Percentiles rank a stretch among this genome's conserved stretches.
Evolutionary conservation across 352 stramenopile species (phyloP).

Genomic region (Thraustotheca clavata): DNA sequence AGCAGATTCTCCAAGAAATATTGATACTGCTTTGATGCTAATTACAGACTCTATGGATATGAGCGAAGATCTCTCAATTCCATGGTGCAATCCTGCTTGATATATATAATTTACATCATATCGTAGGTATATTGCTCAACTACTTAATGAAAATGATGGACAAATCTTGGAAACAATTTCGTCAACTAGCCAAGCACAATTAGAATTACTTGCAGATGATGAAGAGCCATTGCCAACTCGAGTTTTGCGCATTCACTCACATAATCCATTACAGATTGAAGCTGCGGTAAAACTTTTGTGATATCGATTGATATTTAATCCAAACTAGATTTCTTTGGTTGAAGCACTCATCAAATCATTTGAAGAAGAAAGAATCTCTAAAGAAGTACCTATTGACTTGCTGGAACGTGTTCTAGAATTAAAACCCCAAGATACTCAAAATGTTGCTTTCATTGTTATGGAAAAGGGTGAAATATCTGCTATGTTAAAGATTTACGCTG

Average conservation of each 20-base stretch:
- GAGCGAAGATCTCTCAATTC: conserved; percentile 50
- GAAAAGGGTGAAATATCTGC: neutral
- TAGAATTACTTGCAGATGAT: neutral
- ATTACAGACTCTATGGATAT: too few species aligned
- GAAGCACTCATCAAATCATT: conserved; percentile 2
- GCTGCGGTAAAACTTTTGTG: conserved; percentile 25
- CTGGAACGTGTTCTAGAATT: neutral
- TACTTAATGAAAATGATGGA: conserved; percentile 61
- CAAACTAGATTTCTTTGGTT: neutral
- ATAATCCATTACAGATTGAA: conserved; percentile 51
- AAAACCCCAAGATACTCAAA: neutral
- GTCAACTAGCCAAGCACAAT: conserved; percentile 34
- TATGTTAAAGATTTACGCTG: conserved; percentile 10
- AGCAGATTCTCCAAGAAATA: conserved; percentile 48
- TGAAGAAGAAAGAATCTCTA: conserved; percentile 5
- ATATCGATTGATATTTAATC: neutral
- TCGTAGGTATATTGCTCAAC: conserved; percentile 33
- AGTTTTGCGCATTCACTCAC: conserved; percentile 52
- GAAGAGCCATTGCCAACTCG: conserved; percentile 22
- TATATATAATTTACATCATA: neutral
- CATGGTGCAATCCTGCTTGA: conserved; percentile 26
- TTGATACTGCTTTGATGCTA: conserved; percentile 45
- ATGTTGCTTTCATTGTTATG: conserved; percentile 11
- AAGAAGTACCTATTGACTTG: neutral
- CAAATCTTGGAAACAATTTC: conserved; percentile 70